A percentile compares a stretch with the other conserved stretches of the same genome.
phyloP scores from a whole-genome alignment of 495 filamentous ascomycete species.

The Talaromyces adpressus region DNA sequence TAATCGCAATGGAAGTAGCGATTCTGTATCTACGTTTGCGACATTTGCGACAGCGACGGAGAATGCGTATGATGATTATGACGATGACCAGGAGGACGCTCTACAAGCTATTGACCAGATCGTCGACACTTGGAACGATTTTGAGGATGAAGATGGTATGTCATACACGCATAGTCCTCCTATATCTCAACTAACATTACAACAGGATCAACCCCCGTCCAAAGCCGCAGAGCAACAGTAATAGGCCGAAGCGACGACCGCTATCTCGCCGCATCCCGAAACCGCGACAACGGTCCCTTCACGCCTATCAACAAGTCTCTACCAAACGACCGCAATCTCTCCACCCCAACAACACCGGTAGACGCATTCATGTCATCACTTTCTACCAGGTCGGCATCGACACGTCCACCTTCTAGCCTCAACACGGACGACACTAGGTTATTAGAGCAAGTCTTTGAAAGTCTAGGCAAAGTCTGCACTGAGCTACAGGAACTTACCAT shows the following conservation, averaged over 20 bases:
- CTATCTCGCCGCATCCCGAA: neutral
- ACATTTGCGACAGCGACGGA: constrained; percentile 83
- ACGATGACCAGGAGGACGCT: constrained; percentile 25
- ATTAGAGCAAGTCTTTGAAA: constrained; percentile 69
- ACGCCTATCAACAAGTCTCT: constrained; percentile 2
- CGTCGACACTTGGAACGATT: neutral
- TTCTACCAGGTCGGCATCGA: neutral
- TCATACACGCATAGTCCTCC: neutral
- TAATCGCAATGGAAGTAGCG: constrained; percentile 48
- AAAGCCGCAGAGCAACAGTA: neutral
- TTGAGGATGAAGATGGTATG: constrained; percentile 9
- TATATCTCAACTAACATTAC: neutral
- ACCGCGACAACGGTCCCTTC: constrained; percentile 7
- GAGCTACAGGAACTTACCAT: constrained; percentile 55
- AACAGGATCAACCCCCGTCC: constrained; percentile 3
- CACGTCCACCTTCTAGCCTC: constrained; percentile 36
- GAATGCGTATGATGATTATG: constrained; percentile 41
- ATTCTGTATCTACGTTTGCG: constrained; percentile 67
- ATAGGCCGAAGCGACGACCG: neutral
- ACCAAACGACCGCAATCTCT: neutral
- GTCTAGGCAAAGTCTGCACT: constrained; percentile 60
- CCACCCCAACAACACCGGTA: constrained; percentile 4
- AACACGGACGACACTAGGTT: constrained; percentile 65
- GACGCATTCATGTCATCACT: constrained; percentile 9
- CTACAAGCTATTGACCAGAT: constrained; percentile 12